Evolutionary conservation across 768 basidiomycete genomes (phyloP), one percentile per base, ranked within the genome.

Genomic region (Tricholoma furcatifolium): DNA sequence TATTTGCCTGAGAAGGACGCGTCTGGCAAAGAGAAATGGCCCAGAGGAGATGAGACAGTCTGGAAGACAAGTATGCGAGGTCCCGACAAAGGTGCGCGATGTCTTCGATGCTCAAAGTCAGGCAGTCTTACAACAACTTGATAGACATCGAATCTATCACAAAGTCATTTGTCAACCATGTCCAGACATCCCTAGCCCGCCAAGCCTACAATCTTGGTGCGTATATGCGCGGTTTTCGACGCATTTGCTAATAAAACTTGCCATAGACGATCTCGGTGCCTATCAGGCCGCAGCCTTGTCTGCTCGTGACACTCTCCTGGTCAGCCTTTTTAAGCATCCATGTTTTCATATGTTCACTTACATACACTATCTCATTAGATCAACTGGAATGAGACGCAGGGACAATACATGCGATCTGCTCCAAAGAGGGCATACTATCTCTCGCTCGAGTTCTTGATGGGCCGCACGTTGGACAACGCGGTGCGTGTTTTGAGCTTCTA

Each of bases 401-500:
- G 88, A 53, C 74, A 83, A 50, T 81, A 87, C 68, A 87, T 88
- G 44, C 85, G 89, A 63, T 94, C 91, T 66, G 76, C 83, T 34
- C 92, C 91, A 21, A 94, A 95, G 63, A 79, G 91, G 54, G 91
- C 91, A 11, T 98, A 98, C 76, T 99, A 98, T 70, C 82, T 98
- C 54, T 96, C 93, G 38, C 83, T 98, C 49, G 96, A 97, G 70
- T 97, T 93, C 70, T 72, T 94, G 60, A 90, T 91, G 87, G 85
- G 89, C 40, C 80, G 88, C 24, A 87, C 87, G 2, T 78, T 89
- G 46, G 87, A 90, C 56, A 86, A 86, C 56, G 80, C 80, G 11
- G 79, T 77, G 60, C n/a, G 66, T 60, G 51, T 65, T 31, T 71
- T 83, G 50, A 79, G 35, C 74, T 82, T 58, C 79, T 62, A 81